Conservation (phyloP, 768 basidiomycete genomes). For the Lactarius pseudohatsudake region DNA sequence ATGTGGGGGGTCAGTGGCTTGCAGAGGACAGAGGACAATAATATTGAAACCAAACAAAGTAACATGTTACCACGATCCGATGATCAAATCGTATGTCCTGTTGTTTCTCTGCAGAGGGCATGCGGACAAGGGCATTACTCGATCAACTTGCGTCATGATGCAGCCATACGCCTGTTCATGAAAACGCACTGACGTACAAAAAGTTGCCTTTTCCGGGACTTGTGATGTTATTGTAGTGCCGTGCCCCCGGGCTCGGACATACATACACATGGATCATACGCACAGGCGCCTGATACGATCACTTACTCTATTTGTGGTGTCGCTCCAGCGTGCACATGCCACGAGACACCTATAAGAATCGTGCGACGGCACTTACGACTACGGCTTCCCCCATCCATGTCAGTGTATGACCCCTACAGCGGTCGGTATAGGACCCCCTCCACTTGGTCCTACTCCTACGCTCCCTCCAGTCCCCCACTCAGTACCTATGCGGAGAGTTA, state of each 20-base stretch:
- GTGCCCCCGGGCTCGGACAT: conserved; percentile 8
- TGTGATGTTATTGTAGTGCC: conserved; percentile 8
- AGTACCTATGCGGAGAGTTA: neutral
- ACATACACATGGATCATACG: neutral
- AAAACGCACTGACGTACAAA: neutral
- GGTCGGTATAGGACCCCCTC: conserved; percentile 17
- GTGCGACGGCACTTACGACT: neutral
- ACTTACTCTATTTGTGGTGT: neutral
- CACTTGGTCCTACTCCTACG: conserved; percentile 14
- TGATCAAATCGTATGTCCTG: neutral
- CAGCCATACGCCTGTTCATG: conserved; percentile 1
- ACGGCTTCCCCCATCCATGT: conserved; percentile 14
- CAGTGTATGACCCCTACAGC: conserved; percentile 22
- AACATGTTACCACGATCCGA: neutral
- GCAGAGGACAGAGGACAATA: no score
- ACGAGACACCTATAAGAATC: conserved; percentile 15
- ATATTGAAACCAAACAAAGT: neutral
- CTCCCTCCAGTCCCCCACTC: neutral
- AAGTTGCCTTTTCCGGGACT: neutral
- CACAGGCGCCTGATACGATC: conserved; percentile 18
- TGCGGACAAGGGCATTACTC: neutral
- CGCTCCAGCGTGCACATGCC: conserved; percentile 5
- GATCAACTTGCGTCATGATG: neutral
- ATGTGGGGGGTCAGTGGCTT: no score
- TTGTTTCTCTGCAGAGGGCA: neutral